Conservation (phyloP, 306 rosid genomes). For the Medicago lupulina region DNA sequence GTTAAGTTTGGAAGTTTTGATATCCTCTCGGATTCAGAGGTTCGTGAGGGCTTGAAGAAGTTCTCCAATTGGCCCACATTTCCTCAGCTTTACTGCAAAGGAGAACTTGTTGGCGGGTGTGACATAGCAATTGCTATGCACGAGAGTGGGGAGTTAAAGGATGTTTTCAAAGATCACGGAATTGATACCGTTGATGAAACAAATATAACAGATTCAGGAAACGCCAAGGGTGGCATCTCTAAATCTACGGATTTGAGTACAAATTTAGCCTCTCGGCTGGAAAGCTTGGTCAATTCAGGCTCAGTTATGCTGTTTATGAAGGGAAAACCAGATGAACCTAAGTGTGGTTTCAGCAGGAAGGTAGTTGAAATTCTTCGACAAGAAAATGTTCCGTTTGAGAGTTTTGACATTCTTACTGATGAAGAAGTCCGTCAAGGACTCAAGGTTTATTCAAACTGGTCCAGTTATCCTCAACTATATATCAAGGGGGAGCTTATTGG, state of each 20-base stretch:
- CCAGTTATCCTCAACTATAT: slow-evolving; percentile 91
- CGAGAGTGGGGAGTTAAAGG: slow-evolving; percentile 80
- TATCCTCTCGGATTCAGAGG: slow-evolving; percentile 71
- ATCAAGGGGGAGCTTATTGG: slow-evolving; percentile 82
- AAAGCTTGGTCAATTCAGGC: slow-evolving; percentile 67
- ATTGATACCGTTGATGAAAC: slow-evolving; percentile 49
- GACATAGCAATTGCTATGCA: slow-evolving; percentile 92
- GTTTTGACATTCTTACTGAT: slow-evolving; percentile 83
- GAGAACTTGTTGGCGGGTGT: slow-evolving; percentile 93
- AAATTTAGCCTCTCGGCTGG: slow-evolving; percentile 61
- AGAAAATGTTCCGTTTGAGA: slow-evolving; percentile 75
- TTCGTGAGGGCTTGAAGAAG: slow-evolving; percentile 85
- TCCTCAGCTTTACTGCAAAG: slow-evolving; percentile 95
- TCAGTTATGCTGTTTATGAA: slow-evolving; percentile 87
- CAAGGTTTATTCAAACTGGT: slow-evolving; percentile 93
- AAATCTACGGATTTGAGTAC: slow-evolving; percentile 69
- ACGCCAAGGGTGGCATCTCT: slow-evolving; percentile 63
- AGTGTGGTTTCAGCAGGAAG: slow-evolving; percentile 94
- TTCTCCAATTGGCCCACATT: slow-evolving; percentile 92
- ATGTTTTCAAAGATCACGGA: slow-evolving; percentile 83
- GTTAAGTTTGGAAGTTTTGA: slow-evolving; percentile 88
- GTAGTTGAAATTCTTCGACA: slow-evolving; percentile 86
- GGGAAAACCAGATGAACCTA: slow-evolving; percentile 88
- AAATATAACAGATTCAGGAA: slow-evolving; percentile 55
- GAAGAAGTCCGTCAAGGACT: slow-evolving; percentile 93